A percentile compares a stretch with the other conserved stretches of the same genome.
phyloP scores from a whole-genome alignment of 208 protist genomes.

The Phytomonas sp. region DNA sequence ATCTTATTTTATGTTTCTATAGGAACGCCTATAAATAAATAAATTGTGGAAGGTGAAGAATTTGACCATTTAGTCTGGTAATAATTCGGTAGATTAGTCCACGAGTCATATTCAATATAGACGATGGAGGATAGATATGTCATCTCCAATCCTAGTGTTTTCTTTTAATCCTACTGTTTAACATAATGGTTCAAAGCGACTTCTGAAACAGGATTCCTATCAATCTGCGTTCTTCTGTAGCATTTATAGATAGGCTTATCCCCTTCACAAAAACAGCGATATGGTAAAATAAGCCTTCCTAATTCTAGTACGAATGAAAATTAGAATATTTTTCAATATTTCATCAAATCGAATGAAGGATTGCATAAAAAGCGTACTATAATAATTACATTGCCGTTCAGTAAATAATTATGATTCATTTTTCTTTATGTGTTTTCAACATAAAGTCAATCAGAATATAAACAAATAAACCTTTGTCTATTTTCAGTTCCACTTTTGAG shows the following conservation, averaged over 20 bases:
- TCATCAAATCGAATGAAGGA: neutral
- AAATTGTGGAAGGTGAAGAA: too few relatives aligned
- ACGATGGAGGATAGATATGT: neutral
- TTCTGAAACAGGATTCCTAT: neutral
- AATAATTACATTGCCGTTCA: neutral
- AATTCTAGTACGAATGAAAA: neutral
- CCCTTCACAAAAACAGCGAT: neutral
- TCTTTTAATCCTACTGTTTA: neutral
- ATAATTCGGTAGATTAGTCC: neutral
- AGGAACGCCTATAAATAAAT: neutral
- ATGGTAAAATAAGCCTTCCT: neutral
- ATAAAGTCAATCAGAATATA: neutral
- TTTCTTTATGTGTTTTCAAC: conserved; percentile 4
- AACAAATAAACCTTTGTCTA: neutral
- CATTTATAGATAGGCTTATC: neutral
- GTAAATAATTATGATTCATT: conserved; percentile 11
- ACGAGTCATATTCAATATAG: neutral
- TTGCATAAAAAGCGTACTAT: neutral
- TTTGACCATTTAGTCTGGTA: neutral
- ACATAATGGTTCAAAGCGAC: neutral
- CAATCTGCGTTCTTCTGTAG: neutral
- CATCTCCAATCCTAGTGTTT: neutral
- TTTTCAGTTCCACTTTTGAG: neutral
- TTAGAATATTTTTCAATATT: neutral
- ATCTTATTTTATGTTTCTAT: conserved; percentile 10